These are phyloP conservation scores for Neurospora hispaniola DNA, from an alignment of 495 filamentous ascomycete species.

Conservation along the genomic window DNA sequence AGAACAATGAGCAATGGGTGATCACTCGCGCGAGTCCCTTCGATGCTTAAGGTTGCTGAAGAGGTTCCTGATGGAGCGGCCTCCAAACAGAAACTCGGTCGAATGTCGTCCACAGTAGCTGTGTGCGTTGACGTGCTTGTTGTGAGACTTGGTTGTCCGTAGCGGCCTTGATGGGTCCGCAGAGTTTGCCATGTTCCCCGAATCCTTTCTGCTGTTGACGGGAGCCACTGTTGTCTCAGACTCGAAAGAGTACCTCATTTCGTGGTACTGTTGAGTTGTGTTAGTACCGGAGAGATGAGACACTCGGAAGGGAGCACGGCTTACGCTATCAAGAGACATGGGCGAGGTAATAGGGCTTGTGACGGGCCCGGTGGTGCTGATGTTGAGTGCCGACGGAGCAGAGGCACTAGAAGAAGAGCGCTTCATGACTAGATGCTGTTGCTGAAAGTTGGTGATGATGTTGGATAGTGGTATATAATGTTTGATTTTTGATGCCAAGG, in stretches of 20 bases:
- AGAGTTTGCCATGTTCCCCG: not conserved
- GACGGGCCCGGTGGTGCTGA: not conserved
- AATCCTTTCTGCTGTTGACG: constrained; percentile 6
- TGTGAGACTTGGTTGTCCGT: not conserved
- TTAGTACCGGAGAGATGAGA: not conserved
- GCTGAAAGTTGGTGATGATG: not conserved
- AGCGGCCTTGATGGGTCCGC: not conserved
- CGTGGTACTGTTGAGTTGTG: not conserved
- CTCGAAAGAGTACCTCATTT: constrained; percentile 7
- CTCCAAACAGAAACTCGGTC: constrained; percentile 23
- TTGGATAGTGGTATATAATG: not conserved
- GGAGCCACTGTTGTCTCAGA: constrained; percentile 2
- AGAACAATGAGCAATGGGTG: not conserved
- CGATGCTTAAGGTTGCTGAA: constrained; percentile 14
- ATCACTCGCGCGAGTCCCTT: not conserved
- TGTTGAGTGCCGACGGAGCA: constrained; percentile 1
- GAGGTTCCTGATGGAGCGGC: constrained; percentile 16
- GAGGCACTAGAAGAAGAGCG: constrained; percentile 1
- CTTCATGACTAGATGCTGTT: not conserved
- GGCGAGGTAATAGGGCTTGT: constrained; percentile 1
- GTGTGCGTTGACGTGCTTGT: constrained; percentile 21
- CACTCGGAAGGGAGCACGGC: not conserved
- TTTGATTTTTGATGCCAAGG: not conserved
- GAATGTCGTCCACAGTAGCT: constrained; percentile 27
- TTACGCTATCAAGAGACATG: constrained; percentile 2